These are phyloP conservation scores for Leishmania arabica DNA, from an alignment of 208 protist genomes.

Conservation along the genomic window DNA sequence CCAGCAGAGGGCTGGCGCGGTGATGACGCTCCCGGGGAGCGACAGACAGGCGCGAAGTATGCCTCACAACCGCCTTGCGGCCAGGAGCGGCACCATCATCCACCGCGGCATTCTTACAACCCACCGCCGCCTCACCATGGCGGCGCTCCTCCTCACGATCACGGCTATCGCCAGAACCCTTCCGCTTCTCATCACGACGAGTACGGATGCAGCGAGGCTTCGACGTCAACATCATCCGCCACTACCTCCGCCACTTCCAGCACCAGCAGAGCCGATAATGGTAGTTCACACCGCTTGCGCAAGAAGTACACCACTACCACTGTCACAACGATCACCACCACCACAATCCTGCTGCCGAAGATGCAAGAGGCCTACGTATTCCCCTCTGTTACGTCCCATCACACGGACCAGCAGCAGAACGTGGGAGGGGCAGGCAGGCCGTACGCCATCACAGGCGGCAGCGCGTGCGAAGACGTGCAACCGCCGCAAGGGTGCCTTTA, in stretches of 20 bases:
- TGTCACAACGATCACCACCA: conserved; percentile 72
- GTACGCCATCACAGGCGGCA: background rate
- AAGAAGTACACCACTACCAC: conserved; percentile 79
- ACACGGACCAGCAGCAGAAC: conserved; percentile 20
- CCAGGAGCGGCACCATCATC: background rate
- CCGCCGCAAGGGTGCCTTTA: conserved; percentile 3
- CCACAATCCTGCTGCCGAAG: conserved; percentile 59
- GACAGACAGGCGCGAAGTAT: background rate
- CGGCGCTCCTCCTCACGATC: background rate
- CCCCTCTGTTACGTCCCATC: conserved; percentile 25
- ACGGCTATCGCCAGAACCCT: conserved; percentile 1
- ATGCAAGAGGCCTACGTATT: conserved; percentile 45
- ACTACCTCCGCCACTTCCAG: background rate
- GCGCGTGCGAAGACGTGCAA: background rate
- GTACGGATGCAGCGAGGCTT: background rate
- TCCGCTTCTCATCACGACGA: conserved; percentile 4
- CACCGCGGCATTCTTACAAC: background rate
- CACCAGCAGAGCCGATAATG: background rate
- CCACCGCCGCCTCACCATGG: background rate
- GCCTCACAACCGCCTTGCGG: background rate
- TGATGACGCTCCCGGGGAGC: background rate
- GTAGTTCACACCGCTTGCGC: conserved; percentile 35
- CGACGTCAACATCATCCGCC: conserved; percentile 6
- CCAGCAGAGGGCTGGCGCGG: conserved; percentile 3
- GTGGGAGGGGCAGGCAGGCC: background rate